A percentile compares a stretch with the other conserved stretches of the same genome.
phyloP scores from a whole-genome alignment of 1,284 basidiomycete species.

The Apiotrichum laibachii region DNA sequence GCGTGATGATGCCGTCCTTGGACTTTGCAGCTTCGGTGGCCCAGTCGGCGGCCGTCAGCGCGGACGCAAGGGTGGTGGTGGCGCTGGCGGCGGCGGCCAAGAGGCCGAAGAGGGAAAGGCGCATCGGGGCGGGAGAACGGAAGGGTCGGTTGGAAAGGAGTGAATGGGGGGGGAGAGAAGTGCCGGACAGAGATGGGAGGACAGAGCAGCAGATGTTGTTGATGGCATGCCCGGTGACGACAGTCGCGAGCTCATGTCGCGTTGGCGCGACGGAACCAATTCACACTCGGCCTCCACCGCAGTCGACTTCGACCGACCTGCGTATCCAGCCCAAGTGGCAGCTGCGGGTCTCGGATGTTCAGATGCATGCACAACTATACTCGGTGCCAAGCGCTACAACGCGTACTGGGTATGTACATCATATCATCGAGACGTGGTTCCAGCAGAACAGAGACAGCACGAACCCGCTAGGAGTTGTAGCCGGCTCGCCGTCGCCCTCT shows the following conservation, averaged over 20 bases:
- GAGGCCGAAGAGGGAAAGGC: constrained; percentile 23
- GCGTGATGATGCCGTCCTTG: constrained; percentile 72
- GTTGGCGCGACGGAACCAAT: not conserved
- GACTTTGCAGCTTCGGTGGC: constrained; percentile 60
- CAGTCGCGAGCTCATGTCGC: not conserved
- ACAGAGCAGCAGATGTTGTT: not conserved
- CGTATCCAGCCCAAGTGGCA: too few species aligned
- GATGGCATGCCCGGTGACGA: not conserved
- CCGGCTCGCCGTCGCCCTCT: too few species aligned
- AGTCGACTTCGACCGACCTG: too few species aligned
- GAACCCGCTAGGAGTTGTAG: too few species aligned
- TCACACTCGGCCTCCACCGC: too few species aligned
- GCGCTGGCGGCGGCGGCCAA: not conserved
- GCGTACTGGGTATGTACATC: too few species aligned
- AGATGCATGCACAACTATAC: too few species aligned
- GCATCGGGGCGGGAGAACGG: constrained; percentile 21
- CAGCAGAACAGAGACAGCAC: too few species aligned
- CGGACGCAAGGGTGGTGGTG: constrained; percentile 12
- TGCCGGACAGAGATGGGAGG: not conserved
- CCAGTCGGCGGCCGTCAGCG: constrained; percentile 35
- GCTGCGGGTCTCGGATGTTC: too few species aligned
- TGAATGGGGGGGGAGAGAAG: not conserved
- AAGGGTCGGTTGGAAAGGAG: not conserved
- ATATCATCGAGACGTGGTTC: too few species aligned
- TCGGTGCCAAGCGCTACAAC: too few species aligned